A percentile compares a stretch with the other conserved stretches of the same genome.
Conservation (phyloP, 2,329 filamentous ascomycete genomes). For the Chaetomium globosum region DNA sequence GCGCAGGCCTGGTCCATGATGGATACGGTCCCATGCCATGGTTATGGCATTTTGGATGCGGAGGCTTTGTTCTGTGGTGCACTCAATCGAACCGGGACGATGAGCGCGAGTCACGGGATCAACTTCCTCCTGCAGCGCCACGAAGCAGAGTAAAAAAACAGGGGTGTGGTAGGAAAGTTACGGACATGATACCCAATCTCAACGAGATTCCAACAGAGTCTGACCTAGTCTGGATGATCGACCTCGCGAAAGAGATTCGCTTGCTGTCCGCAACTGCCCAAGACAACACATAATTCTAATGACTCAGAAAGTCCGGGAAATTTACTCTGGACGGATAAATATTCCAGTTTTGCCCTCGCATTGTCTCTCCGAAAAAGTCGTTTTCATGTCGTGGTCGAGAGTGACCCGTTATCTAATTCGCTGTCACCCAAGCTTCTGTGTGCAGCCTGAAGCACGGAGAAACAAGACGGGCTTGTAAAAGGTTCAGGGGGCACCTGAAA, state of each 20-base stretch:
- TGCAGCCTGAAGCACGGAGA: background rate
- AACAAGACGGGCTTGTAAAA: background rate
- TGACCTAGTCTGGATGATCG: background rate
- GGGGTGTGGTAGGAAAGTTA: background rate
- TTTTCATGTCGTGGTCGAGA: background rate
- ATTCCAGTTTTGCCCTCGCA: background rate
- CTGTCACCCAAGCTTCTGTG: background rate
- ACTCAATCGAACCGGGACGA: background rate
- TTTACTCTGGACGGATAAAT: background rate
- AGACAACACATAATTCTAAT: background rate
- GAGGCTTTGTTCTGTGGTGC: background rate
- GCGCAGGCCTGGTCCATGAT: background rate
- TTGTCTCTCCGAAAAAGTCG: background rate
- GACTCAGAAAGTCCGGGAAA: background rate
- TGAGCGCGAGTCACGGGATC: background rate
- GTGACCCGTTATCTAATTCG: background rate
- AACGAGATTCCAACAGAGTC: background rate
- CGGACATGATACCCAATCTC: conserved; percentile 16
- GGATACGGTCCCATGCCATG: background rate
- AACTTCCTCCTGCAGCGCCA: background rate
- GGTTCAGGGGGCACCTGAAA: conserved; percentile 21
- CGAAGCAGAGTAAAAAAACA: background rate
- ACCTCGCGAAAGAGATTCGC: background rate
- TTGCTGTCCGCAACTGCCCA: background rate
- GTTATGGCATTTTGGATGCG: background rate